phyloP scores from a whole-genome alignment of 2,329 filamentous ascomycete species.

The Aspergillus hiratsukae region DNA sequence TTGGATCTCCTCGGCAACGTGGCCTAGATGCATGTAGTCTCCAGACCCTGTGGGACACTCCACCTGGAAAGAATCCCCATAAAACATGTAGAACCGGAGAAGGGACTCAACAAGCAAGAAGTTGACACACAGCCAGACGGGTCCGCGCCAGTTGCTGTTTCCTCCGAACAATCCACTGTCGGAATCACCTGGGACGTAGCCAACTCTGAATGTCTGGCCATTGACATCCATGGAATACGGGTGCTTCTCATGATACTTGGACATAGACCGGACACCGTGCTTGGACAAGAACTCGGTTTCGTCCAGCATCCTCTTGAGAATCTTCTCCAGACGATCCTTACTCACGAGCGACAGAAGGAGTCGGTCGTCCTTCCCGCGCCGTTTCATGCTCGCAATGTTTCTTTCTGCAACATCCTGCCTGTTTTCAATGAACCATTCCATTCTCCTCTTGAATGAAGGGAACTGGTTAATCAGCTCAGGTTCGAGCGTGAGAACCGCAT shows the following conservation, averaged over 20 bases:
- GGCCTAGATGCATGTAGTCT: conserved; percentile 91
- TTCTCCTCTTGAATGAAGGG: conserved; percentile 84
- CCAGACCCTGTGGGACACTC: conserved; percentile 93
- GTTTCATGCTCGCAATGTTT: conserved; percentile 90
- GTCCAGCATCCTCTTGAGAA: conserved; percentile 86
- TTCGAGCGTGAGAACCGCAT: conserved; percentile 86
- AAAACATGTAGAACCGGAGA: conserved; percentile 95
- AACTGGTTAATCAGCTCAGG: conserved; percentile 90
- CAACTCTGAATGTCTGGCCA: conserved; percentile 79
- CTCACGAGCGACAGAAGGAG: conserved; percentile 86
- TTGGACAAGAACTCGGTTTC: conserved; percentile 89
- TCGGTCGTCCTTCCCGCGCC: conserved; percentile 83
- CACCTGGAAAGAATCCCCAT: conserved; percentile 80
- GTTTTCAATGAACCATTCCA: conserved; percentile 93
- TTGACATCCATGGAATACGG: conserved; percentile 96
- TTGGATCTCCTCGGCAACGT: conserved; percentile 91
- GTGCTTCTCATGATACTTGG: conserved; percentile 83
- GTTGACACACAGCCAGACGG: conserved; percentile 95
- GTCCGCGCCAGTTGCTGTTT: conserved; percentile 96
- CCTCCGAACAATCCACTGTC: conserved; percentile 93
- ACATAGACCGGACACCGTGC: conserved; percentile 86
- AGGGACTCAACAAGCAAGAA: conserved; percentile 90
- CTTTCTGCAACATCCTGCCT: conserved; percentile 80
- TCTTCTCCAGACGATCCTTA: conserved; percentile 85
- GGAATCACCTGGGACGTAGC: conserved; percentile 91